These are phyloP conservation scores for Harringtonia lauricola DNA, from an alignment of 2,329 filamentous ascomycete genomes.

Conservation along the genomic window DNA sequence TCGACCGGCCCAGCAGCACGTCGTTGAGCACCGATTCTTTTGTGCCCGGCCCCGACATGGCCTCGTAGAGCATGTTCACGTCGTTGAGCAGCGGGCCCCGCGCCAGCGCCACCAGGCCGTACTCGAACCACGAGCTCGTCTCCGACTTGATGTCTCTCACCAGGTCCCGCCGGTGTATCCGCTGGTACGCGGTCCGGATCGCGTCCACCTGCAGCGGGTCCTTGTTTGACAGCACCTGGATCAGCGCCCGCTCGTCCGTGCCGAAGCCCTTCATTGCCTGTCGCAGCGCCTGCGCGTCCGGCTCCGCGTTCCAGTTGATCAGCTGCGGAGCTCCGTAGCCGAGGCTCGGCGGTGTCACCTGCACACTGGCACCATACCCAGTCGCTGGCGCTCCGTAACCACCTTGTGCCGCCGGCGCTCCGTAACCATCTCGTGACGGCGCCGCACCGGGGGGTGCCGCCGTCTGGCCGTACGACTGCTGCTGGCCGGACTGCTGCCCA, in stretches of 20 bases:
- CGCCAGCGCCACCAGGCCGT: constrained; percentile 62
- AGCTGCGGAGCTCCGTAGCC: constrained; percentile 66
- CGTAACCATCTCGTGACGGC: constrained; percentile 24
- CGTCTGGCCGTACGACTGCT: constrained; percentile 20
- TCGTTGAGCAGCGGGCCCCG: constrained; percentile 74
- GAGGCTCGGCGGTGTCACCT: constrained; percentile 53
- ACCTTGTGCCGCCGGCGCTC: constrained; percentile 24
- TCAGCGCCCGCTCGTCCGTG: constrained; percentile 72
- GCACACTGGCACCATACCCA: constrained; percentile 15
- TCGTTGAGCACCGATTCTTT: constrained; percentile 83
- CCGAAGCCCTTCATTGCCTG: constrained; percentile 86
- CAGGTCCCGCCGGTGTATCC: constrained; percentile 55
- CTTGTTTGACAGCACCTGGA: constrained; percentile 56
- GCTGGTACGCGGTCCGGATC: constrained; percentile 55
- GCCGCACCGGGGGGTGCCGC: constrained; percentile 28
- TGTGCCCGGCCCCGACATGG: constrained; percentile 71
- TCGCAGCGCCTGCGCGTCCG: constrained; percentile 61
- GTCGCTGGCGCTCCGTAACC: constrained; percentile 16
- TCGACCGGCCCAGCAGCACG: constrained; percentile 68
- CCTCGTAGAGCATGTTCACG: constrained; percentile 55
- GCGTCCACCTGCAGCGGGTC: constrained; percentile 68
- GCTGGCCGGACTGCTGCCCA: constrained; percentile 1
- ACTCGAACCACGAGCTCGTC: constrained; percentile 62
- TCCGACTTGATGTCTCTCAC: constrained; percentile 68
- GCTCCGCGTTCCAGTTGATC: constrained; percentile 56